Conservation (phyloP, 768 basidiomycete species). For the Asterophora parasitica region DNA sequence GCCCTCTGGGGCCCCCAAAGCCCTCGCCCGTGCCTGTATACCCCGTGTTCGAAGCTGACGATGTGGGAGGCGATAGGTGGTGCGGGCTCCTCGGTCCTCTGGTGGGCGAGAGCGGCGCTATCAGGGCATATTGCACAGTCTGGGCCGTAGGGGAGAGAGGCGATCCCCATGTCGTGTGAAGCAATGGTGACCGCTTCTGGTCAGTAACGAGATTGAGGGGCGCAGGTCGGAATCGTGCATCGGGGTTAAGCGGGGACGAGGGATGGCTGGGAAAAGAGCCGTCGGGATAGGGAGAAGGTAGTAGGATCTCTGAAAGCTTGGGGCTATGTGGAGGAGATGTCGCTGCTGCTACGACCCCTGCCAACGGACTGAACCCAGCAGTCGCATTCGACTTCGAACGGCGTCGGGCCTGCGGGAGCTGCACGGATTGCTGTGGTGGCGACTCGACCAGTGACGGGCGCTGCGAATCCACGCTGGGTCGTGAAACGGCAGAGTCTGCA, state of each 20-base stretch:
- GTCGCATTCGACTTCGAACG: constrained; percentile 7
- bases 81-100: background rate
- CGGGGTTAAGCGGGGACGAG: background rate
- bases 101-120: constrained; percentile 13
- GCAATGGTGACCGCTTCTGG: constrained; percentile 27
- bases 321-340: background rate
- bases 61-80: background rate
- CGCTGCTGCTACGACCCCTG: background rate
- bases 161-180: constrained; percentile 37
- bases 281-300: background rate
- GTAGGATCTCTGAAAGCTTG: too few species aligned
- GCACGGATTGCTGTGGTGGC: too few species aligned
- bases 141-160: constrained; percentile 21
- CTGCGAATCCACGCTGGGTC: too few species aligned
- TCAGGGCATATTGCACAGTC: constrained; percentile 11
- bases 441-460: too few species aligned
- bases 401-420: too few species aligned
- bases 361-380: constrained; percentile 9
- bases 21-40: constrained; percentile 10
- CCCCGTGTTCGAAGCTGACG: constrained; percentile 2
- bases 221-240: constrained; percentile 19
- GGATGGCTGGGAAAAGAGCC: background rate
- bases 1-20: background rate
- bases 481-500: background rate
- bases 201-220: constrained; percentile 20